Evolutionary conservation across 176 grass and related monocot genomes (phyloP), one percentile per base, ranked within the genome.

Genomic region (Musa itinerans): DNA sequence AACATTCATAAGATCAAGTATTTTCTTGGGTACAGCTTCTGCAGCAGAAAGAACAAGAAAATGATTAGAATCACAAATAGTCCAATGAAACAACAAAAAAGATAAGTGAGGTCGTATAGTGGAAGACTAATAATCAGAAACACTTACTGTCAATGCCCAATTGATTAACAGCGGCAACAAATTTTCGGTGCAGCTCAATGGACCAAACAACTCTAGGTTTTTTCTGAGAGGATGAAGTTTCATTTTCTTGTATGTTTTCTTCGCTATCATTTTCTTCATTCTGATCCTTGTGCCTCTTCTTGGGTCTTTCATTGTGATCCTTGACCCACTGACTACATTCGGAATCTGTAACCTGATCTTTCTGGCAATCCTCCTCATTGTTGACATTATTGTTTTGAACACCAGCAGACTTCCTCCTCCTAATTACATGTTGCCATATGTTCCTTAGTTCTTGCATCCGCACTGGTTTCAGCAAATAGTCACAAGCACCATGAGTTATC

Each of bases 11-110:
- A 79, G 71, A 25, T 88, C 76, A 0, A 88, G 14, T 81, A 96
- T 92, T 54, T 78, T 88, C 51, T 84, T 96, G 13, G 89, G 93
- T 71, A 79, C 85, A 53, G 85, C 89, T 43, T 12, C 93, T 96
- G 57, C 66, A 74, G 61, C 68, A n/a, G 66, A 56, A 83, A 6
- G 10, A 69, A 63, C 2, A 63, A 12, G 25, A 59, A 66, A 55
- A 13, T 2, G 3, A 19, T 9, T 11, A 19, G 34, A 16, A 48
- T 17, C 17, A 17, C 34, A 0, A 20, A 16, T 43, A 27, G 50
- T 85, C 81, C 76, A 1, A 78, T 53, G 13, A 49, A 34, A 2
- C 1, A 13, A 22, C 52, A 57, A 72, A 19, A 3, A 6, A 11
- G 0, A 63, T 21, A 26, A 65, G 11, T 3, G 13, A 25, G 22